Percentiles rank a stretch among this genome's conserved stretches.
phyloP scores from a whole-genome alignment of 805 yeast species.

The Candida taoyuanica region DNA sequence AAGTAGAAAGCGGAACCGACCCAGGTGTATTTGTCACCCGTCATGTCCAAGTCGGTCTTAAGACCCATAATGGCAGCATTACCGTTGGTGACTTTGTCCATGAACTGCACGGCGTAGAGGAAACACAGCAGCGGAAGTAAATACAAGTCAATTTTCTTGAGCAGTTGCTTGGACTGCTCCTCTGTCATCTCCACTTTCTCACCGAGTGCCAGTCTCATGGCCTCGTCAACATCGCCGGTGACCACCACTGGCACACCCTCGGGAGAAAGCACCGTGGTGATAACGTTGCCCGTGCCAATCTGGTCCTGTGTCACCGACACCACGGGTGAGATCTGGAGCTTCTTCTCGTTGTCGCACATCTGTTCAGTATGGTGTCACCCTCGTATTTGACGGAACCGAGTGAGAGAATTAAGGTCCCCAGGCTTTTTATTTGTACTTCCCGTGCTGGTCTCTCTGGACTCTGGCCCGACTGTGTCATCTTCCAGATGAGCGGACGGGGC shows the following conservation, averaged over 20 bases:
- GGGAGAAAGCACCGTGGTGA: not conserved
- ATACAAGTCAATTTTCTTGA: not conserved
- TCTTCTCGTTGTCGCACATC: no score
- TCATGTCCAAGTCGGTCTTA: not conserved
- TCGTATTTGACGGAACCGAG: no score
- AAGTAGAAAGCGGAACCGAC: not conserved
- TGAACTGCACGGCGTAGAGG: not conserved
- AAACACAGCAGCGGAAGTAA: not conserved
- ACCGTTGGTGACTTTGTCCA: not conserved
- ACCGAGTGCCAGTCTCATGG: not conserved
- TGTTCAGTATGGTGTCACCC: no score
- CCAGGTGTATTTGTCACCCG: not conserved
- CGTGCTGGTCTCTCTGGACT: no score
- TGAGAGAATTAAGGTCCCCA: no score
- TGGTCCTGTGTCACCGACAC: not conserved
- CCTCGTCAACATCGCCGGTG: not conserved
- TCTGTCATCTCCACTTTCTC: not conserved
- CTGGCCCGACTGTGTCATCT: no score
- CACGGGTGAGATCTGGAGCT: not conserved
- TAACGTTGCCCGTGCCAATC: not conserved
- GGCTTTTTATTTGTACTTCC: no score
- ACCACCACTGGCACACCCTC: not conserved
- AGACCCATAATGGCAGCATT: not conserved
- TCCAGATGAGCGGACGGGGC: no score
- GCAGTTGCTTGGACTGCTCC: not conserved